Base-by-base conservation (phyloP, 805 yeast species). In the Grigorovia humatica region DNA sequence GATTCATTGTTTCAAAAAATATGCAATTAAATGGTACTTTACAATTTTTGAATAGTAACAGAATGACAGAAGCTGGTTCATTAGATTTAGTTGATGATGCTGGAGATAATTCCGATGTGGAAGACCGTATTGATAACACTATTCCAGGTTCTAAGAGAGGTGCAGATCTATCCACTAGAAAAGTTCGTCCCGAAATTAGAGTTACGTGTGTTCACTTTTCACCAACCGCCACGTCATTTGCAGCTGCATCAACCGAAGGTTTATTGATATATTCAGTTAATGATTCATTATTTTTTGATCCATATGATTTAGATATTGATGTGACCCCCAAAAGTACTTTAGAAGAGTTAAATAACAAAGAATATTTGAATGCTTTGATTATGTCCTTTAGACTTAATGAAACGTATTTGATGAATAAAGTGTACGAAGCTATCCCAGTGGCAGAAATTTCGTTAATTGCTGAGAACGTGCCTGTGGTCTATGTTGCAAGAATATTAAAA, bases 351-450 rank as follows among this genome's bases (percentile, higher is more conserved):
- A 57, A 70, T 8, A 83, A 81, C 48, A 72, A 71, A 51, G 70
- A 75, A 43, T 88, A 81, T 65, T 71, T 90, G 59, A 79, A 79
- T 43, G 91, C 97, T 0, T 69, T 91, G 52, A 86, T 90, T 13
- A 89, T 93, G 97, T 80, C 97, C 0, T 89, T 93, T 76, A 77
- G 99, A 67, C 75, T 93, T 54, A 93, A 93, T 64, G 99, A 93
- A 64, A 70, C 69, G 11, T 79, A 82, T 59, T 70, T 93, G 50
- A 80, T 90, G 27, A 83, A 83, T 54, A 75, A 75, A 54, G 85
- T 87, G 0, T 87, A 82, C 64, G 96, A 88, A 64, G 60, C 76
- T 4, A 74, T 90, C 9, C 91, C 93, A 1, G 63, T 77, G n/a
- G 70, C 72, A 2, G 95, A 89, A 62, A 79, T 91, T 42, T 72